A percentile compares a stretch with the other conserved stretches of the same genome.
Conservation (phyloP, 768 basidiomycete genomes). For the Xerocomellus dryophilus region DNA sequence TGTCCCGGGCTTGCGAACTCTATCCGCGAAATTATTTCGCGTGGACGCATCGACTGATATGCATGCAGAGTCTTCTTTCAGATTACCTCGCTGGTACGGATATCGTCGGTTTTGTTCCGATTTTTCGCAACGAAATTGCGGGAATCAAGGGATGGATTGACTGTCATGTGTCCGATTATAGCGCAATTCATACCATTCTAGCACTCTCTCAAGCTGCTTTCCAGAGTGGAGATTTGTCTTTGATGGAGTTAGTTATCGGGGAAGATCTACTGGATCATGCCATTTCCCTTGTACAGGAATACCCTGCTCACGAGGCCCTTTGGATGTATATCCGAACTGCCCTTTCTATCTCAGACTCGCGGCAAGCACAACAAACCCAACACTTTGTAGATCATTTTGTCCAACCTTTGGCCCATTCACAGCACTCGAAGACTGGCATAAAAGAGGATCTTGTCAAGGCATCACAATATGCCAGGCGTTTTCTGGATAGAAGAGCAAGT, state of each 20-base stretch:
- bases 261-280: conserved; percentile 39
- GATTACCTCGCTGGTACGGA: conserved; percentile 17
- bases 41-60: conserved; percentile 60
- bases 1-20: conserved; percentile 50
- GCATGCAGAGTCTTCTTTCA: conserved; percentile 36
- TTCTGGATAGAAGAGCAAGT: conserved; percentile 4
- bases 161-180: conserved; percentile 64
- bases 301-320: conserved; percentile 58
- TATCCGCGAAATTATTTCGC: conserved; percentile 76
- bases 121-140: conserved; percentile 40
- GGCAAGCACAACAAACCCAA: background rate
- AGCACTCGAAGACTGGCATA: background rate
- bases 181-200: conserved; percentile 56
- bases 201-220: conserved; percentile 29
- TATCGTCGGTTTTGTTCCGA: conserved; percentile 17
- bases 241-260: conserved; percentile 2
- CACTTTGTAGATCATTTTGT: conserved; percentile 18
- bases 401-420: conserved; percentile 12
- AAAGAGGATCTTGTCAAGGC: background rate
- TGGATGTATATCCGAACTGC: conserved; percentile 48
- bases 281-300: conserved; percentile 45
- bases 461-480: conserved; percentile 8
- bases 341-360: background rate
- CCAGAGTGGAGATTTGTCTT: conserved; percentile 1
- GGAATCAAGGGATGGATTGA: conserved; percentile 52